A percentile compares a stretch with the other conserved stretches of the same genome.
Evolutionary conservation across 1,284 basidiomycete species (phyloP).

Genomic region (Gomphus bonarii): DNA sequence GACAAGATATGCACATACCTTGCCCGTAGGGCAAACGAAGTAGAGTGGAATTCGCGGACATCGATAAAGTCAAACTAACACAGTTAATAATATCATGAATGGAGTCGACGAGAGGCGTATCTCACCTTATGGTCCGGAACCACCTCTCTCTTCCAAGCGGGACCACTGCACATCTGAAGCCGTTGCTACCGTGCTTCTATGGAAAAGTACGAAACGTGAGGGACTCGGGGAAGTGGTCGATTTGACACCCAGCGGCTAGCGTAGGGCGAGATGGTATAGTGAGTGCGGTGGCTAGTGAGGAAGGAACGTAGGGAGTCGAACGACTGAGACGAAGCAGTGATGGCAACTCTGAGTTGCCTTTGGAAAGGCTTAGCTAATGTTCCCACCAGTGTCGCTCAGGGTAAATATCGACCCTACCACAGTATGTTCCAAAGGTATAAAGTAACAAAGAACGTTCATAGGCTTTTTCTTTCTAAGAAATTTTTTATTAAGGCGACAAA

Average conservation of each 20-base stretch:
- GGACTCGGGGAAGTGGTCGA: not conserved
- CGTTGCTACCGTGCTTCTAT: constrained; percentile 12
- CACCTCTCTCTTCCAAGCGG: constrained; percentile 93
- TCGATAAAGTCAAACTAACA: constrained; percentile 94
- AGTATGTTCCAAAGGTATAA: too few relatives aligned
- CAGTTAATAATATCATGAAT: constrained; percentile 9
- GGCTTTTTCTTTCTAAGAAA: too few relatives aligned
- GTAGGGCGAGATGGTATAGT: constrained; percentile 13
- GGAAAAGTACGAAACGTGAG: constrained; percentile 7
- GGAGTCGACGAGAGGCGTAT: constrained; percentile 1
- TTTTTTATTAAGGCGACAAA: too few relatives aligned
- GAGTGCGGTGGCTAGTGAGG: constrained; percentile 30
- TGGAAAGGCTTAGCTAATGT: too few relatives aligned
- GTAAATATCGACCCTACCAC: too few relatives aligned
- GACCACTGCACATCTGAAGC: constrained; percentile 58
- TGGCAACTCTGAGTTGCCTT: not conserved
- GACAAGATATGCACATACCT: constrained; percentile 44
- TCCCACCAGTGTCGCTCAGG: too few relatives aligned
- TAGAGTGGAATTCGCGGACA: constrained; percentile 84
- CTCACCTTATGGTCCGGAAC: constrained; percentile 95
- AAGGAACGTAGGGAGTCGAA: constrained; percentile 28
- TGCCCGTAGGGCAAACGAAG: constrained; percentile 75
- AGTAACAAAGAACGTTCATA: too few relatives aligned
- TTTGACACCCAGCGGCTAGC: not conserved
- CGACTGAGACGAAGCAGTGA: not conserved